Base-by-base conservation (phyloP, 2,329 filamentous ascomycete species). In the Plectosphaerella sp. region DNA sequence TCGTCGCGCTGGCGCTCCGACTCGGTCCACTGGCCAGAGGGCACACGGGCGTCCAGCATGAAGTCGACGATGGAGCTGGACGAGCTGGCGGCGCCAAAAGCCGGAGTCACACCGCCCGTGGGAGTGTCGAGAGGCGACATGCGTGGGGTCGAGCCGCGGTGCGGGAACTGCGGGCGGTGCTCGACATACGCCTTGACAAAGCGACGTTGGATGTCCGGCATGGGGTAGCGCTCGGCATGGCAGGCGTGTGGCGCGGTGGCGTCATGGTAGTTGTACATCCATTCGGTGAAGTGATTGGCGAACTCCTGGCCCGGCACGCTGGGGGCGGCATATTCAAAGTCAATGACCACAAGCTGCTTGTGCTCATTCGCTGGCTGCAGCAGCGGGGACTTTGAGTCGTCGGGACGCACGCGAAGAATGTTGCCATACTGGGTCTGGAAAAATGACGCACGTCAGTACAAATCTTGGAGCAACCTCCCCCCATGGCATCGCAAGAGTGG, bases 191-290 rank as follows among this genome's bases (percentile, higher is more conserved):
- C 86, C 48, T 85, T 83, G 62, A 99, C 78, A 69, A 97, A 97
- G 36, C 88, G 87, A 55, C 81, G 80, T 65, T 97, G 94, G 67
- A 97, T 87, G 52, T 92, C 88, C 0, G 78, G 71, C 0, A 78
- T 90, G 0, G 94, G 94, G 69, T 96, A 99, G 50, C 73, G 70
- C 50, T 74, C 72, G 5, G 80, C 80, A 62, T 87, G 84, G 76
- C 89, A 93, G 24, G 77, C 82, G 72, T 83, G 84, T 0, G 90
- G 75, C 33, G 71, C 72, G 25, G 75, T 72, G 3, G 82, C 70
- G 64, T 94, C 86, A 66, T 97, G 92, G 70, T 99, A 99, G 71
- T 99, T 93, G 77, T 97, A 97, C 61, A 90, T 89, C 94, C 94
- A 99, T 71, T 99, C 94, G 1, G 90, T 89, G 70, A 99, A 99